phyloP scores from a whole-genome alignment of 345 rosid species.

The Pistacia integerrima region DNA sequence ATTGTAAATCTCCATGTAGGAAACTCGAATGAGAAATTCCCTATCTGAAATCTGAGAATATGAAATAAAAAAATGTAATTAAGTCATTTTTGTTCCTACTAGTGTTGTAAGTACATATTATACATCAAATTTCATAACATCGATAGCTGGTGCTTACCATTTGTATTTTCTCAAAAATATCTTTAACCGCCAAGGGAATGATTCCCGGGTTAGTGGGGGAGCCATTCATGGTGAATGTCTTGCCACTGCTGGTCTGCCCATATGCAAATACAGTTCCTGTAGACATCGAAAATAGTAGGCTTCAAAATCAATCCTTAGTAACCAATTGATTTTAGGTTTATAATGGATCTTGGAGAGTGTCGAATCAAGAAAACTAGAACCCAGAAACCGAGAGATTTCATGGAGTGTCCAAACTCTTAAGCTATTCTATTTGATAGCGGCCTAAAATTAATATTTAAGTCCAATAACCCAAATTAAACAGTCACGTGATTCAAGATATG shows the following conservation, averaged over 20 bases:
- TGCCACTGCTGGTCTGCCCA: conserved; percentile 99
- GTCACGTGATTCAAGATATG: too few relatives aligned
- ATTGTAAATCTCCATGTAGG: conserved; percentile 94
- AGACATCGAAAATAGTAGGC: neutral
- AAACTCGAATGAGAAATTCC: conserved; percentile 89
- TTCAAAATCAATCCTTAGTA: neutral
- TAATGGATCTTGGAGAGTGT: too few relatives aligned
- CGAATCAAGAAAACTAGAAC: too few relatives aligned
- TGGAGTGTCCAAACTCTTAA: too few relatives aligned
- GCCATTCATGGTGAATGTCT: conserved; percentile 97
- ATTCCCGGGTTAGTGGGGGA: conserved; percentile 74
- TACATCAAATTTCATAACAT: neutral
- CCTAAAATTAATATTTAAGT: neutral
- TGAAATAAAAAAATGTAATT: conserved; percentile 14
- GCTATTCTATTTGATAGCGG: too few relatives aligned
- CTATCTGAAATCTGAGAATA: conserved; percentile 61
- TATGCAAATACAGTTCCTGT: conserved; percentile 94
- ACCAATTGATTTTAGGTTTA: too few relatives aligned
- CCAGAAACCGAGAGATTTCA: too few relatives aligned
- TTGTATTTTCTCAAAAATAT: conserved; percentile 62
- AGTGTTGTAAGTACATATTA: neutral
- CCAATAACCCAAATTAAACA: neutral
- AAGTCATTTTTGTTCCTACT: conserved; percentile 2
- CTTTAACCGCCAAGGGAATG: conserved; percentile 71
- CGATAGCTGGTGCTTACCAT: conserved; percentile 32